Conservation (phyloP, 2,329 filamentous ascomycete species). For the Exophiala calicioides region DNA sequence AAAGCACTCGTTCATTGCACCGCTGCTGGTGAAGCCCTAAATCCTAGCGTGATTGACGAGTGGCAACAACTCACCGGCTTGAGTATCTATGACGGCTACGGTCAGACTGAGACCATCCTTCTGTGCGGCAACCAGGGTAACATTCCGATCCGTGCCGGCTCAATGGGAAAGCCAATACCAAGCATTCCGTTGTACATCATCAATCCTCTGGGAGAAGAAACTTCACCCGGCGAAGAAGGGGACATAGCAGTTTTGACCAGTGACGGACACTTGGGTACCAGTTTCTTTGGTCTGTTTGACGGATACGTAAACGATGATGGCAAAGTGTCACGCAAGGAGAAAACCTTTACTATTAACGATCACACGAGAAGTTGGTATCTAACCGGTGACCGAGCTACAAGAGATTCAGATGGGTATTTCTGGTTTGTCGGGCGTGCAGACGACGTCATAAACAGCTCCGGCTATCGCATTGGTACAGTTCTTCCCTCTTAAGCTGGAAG, state of each 20-base stretch:
- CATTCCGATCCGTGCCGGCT: conserved; percentile 35
- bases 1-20: conserved; percentile 38
- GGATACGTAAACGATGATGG: conserved; percentile 17
- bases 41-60: conserved; percentile 39
- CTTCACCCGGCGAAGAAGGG: conserved; percentile 35
- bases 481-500: neutral
- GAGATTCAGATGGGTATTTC: conserved; percentile 37
- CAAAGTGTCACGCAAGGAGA: conserved; percentile 1
- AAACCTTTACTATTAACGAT: neutral
- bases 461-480: conserved; percentile 38
- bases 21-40: conserved; percentile 42
- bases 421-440: conserved; percentile 39
- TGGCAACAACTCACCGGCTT: conserved; percentile 37
- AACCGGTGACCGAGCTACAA: conserved; percentile 39
- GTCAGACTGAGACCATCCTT: conserved; percentile 43
- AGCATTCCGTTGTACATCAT: conserved; percentile 40
- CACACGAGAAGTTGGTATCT: conserved; percentile 33
- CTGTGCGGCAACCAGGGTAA: conserved; percentile 41
- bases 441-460: conserved; percentile 43
- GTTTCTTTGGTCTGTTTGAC: conserved; percentile 16
- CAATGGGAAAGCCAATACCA: conserved; percentile 42
- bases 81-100: conserved; percentile 43
- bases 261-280: conserved; percentile 1
- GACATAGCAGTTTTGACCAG: conserved; percentile 36
- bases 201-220: conserved; percentile 34